Conservation (phyloP, 768 basidiomycete species). For the Scleroderma bovista region DNA sequence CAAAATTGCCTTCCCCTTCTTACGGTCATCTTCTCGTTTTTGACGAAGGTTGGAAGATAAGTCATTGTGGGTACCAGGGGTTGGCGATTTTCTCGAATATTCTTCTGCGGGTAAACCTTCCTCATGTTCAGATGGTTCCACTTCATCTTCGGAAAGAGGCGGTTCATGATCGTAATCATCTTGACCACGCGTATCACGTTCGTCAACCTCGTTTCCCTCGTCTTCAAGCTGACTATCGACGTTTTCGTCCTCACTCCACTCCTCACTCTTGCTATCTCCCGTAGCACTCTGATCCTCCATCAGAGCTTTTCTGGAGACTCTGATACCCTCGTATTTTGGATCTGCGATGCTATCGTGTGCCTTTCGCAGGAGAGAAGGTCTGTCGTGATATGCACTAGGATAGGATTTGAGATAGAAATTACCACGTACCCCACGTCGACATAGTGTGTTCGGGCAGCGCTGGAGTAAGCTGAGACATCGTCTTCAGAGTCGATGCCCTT, state of each 20-base stretch:
- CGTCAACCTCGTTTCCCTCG: slow-evolving; percentile 4
- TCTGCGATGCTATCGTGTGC: slow-evolving; percentile 60
- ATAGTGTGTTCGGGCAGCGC: slow-evolving; percentile 67
- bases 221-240: slow-evolving; percentile 21
- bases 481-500: slow-evolving; percentile 41
- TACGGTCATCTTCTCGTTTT: slow-evolving; percentile 61
- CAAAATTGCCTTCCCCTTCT: slow-evolving; percentile 80
- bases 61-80: slow-evolving; percentile 24
- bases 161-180: slow-evolving; percentile 4
- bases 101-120: slow-evolving; percentile 8
- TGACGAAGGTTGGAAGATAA: slow-evolving; percentile 49
- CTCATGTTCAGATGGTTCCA: slow-evolving; percentile 11
- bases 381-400: slow-evolving; percentile 23
- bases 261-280: slow-evolving; percentile 9
- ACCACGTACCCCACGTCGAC: slow-evolving; percentile 70
- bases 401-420: slow-evolving; percentile 1
- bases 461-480: slow-evolving; percentile 26
- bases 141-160: slow-evolving; percentile 6
- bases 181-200: slow-evolving; percentile 11
- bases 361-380: slow-evolving; percentile 66
- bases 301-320: slow-evolving; percentile 54
- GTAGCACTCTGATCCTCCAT: slow-evolving; percentile 28
- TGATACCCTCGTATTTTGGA: slow-evolving; percentile 74
- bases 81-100: slow-evolving; percentile 8
- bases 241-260: slow-evolving; percentile 2